Evolutionary conservation across 352 stramenopile species (phyloP).

Genomic region (Phytopythium cucurbitacearum): DNA sequence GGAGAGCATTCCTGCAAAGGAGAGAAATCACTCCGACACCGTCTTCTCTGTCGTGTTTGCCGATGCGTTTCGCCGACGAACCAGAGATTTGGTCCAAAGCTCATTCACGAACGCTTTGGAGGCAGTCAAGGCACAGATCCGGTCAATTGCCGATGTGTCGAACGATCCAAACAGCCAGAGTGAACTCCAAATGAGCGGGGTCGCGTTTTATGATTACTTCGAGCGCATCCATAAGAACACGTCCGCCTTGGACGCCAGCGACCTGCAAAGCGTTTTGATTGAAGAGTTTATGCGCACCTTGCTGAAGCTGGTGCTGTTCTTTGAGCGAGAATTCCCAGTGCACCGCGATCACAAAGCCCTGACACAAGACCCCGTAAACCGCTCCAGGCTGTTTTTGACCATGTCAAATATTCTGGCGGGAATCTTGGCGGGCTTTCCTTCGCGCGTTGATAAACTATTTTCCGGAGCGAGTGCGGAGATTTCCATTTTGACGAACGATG

Average conservation of each 20-base stretch:
- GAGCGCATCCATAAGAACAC: conserved; percentile 66
- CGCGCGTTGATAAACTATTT: conserved; percentile 44
- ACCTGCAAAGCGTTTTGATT: conserved; percentile 68
- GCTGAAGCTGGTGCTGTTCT: conserved; percentile 65
- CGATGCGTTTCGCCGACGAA: conserved; percentile 52
- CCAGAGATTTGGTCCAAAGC: conserved; percentile 64
- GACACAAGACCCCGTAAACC: conserved; percentile 13
- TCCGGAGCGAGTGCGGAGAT: conserved; percentile 18
- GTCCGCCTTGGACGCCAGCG: conserved; percentile 54
- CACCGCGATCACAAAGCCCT: conserved; percentile 1
- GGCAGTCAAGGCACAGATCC: conserved; percentile 64
- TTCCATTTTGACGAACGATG: conserved; percentile 15
- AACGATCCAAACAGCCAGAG: conserved; percentile 13
- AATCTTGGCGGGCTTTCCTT: conserved; percentile 50
- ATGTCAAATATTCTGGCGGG: conserved; percentile 69
- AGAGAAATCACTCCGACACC: conserved; percentile 13
- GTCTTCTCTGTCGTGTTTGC: conserved; percentile 68
- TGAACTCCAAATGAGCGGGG: conserved; percentile 27
- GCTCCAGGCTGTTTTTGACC: conserved; percentile 30
- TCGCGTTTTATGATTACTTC: conserved; percentile 81
- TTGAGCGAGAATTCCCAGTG: conserved; percentile 62
- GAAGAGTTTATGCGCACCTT: conserved; percentile 77
- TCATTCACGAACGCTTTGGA: conserved; percentile 74
- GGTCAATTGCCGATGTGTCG: conserved; percentile 24
- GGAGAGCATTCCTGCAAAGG: background rate